A percentile compares a stretch with the other conserved stretches of the same genome.
These are phyloP conservation scores for Aphanocladium album DNA, from an alignment of 2,329 filamentous ascomycete genomes.

Conservation along the genomic window DNA sequence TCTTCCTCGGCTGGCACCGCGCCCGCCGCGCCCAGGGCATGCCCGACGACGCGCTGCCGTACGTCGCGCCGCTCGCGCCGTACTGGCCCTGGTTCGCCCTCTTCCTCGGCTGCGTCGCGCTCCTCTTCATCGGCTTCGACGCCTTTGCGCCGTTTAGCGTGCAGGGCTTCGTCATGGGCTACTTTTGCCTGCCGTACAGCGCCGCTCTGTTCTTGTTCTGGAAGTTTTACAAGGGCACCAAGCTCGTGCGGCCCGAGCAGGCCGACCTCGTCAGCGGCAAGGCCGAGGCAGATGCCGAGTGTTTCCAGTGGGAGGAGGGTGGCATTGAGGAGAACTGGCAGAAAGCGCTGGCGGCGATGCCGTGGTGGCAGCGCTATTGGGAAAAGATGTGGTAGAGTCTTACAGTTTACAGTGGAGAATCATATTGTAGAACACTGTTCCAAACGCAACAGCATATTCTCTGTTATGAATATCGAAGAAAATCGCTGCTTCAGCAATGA, in stretches of 20 bases:
- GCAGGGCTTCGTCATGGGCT: slow-evolving; percentile 46
- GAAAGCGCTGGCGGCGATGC: slow-evolving; percentile 31
- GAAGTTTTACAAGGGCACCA: slow-evolving; percentile 61
- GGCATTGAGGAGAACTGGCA: slow-evolving; percentile 42
- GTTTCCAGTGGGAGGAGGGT: slow-evolving; percentile 39
- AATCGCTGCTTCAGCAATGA: no score
- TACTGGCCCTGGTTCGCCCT: slow-evolving; percentile 47
- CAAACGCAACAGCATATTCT: no score
- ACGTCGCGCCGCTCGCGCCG: slow-evolving; percentile 45
- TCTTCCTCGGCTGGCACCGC: slow-evolving; percentile 40
- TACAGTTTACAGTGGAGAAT: no score
- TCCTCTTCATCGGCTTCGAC: slow-evolving; percentile 54
- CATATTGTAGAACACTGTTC: no score
- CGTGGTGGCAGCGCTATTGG: slow-evolving; percentile 31
- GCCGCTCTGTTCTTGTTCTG: slow-evolving; percentile 56
- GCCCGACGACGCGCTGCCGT: slow-evolving; percentile 42
- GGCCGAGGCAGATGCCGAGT: slow-evolving; percentile 58
- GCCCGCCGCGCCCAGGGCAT: slow-evolving; percentile 46
- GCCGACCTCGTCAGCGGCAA: slow-evolving; percentile 59
- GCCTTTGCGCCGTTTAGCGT: slow-evolving; percentile 46
- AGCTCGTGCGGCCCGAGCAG: slow-evolving; percentile 48
- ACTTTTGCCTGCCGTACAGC: slow-evolving; percentile 50
- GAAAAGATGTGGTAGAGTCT: slow-evolving; percentile 36
- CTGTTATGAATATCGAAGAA: no score
- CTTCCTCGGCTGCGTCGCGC: slow-evolving; percentile 39